Evolutionary conservation across 257 asterid species (phyloP).

Genomic region (Scutellaria minor): DNA sequence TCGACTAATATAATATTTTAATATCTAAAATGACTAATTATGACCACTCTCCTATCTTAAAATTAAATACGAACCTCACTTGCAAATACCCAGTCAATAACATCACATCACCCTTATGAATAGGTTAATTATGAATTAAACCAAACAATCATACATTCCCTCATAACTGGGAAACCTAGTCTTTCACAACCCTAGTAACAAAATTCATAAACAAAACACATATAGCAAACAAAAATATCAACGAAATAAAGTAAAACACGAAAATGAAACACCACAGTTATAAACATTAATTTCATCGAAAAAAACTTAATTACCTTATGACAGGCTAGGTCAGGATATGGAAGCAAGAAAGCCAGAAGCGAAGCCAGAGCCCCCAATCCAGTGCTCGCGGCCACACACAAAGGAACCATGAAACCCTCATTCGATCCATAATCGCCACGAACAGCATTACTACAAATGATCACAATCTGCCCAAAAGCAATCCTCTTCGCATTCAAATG

Average conservation of each 20-base stretch:
- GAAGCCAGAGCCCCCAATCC: conserved; percentile 58
- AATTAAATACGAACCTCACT: too few species aligned
- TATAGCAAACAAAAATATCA: not conserved
- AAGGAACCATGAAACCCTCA: conserved; percentile 45
- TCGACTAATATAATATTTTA: too few species aligned
- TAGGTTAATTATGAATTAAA: too few species aligned
- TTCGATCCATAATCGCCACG: conserved; percentile 16
- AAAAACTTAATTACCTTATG: conserved; percentile 40
- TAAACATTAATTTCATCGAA: not conserved
- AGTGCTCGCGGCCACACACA: conserved; percentile 59
- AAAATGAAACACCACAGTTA: too few species aligned
- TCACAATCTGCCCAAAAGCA: conserved; percentile 73
- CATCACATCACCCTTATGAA: too few species aligned
- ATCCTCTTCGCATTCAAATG: conserved; percentile 55
- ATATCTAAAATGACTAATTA: too few species aligned
- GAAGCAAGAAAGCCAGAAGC: conserved; percentile 56
- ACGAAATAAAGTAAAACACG: not conserved
- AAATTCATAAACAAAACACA: too few species aligned
- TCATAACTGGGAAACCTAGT: too few species aligned
- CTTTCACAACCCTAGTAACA: too few species aligned
- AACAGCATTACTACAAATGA: conserved; percentile 47
- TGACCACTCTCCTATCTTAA: too few species aligned
- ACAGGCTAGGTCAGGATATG: conserved; percentile 56
- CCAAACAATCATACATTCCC: too few species aligned
- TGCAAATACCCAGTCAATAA: too few species aligned